These are phyloP conservation scores for Epichloe hybrida DNA, from an alignment of 2,329 filamentous ascomycete species.

Conservation along the genomic window DNA sequence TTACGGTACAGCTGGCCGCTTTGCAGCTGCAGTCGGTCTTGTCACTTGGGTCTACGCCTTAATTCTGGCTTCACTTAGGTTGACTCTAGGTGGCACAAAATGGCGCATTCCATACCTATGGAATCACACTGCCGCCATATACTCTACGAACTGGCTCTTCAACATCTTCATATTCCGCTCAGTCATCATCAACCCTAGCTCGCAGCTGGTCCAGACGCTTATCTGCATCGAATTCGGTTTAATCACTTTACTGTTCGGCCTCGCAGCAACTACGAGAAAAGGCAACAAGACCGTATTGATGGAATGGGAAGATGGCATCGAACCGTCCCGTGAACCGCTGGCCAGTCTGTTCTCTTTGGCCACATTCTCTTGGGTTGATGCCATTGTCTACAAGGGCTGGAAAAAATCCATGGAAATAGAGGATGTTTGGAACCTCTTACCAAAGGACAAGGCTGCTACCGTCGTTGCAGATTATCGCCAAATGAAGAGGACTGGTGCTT, in stretches of 20 bases:
- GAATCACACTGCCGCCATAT: conserved; percentile 85
- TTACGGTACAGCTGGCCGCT: conserved; percentile 42
- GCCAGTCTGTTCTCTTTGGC: conserved; percentile 80
- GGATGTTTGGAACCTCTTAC: conserved; percentile 83
- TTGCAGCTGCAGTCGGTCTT: conserved; percentile 53
- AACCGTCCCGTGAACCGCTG: conserved; percentile 74
- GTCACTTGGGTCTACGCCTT: conserved; percentile 72
- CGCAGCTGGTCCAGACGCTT: conserved; percentile 47
- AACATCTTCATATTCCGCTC: conserved; percentile 70
- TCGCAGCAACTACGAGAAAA: conserved; percentile 72
- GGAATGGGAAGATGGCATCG: conserved; percentile 78
- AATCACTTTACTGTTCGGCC: conserved; percentile 56
- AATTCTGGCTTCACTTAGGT: conserved; percentile 55
- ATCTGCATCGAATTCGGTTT: conserved; percentile 63
- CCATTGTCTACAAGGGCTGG: conserved; percentile 81
- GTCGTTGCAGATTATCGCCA: conserved; percentile 76
- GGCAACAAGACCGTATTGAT: conserved; percentile 82
- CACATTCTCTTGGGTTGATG: conserved; percentile 84
- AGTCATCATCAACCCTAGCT: conserved; percentile 62
- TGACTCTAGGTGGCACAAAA: conserved; percentile 52
- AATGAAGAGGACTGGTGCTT: conserved; percentile 63
- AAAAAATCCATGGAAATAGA: conserved; percentile 70
- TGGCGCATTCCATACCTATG: conserved; percentile 63
- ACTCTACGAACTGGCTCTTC: conserved; percentile 71
- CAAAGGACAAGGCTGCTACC: conserved; percentile 73